Evolutionary conservation across 305 asterid species (phyloP), one percentile per base, ranked within the genome.

Genomic region (Fraxinus sp.): DNA sequence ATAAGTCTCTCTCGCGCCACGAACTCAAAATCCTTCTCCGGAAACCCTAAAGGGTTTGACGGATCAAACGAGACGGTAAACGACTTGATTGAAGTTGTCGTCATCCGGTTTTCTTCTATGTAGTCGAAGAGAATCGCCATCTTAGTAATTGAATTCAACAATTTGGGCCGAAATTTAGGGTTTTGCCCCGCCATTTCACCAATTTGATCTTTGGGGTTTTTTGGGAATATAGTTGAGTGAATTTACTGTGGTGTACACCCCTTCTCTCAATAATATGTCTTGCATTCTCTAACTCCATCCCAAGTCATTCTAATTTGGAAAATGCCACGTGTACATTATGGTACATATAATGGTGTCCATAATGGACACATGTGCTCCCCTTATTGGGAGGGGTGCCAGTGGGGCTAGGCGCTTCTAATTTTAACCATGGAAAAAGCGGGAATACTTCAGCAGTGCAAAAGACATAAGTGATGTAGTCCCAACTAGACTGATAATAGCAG

Each of bases 101-200:
- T 11, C 80, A 36, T 78, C 14, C 80, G 85, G 4, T 85, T 79
- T 3, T 84, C 89, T 41, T 89, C 93, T 55, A 86, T 91, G 86
- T 82, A 89, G 0, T 88, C 94, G 22, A 91, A 90, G 30, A 90
- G 91, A 2, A 91, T 90, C 84, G 93, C 95, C 90, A 85, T 87
- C 32, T 6, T 16, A 39, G 37, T 22, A 41, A 7, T 36, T 79
- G 32, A 46, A 2, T 8, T 64, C 4, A 32, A 52, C 22, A 44
- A 26, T 62, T 62, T 64, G 3, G 22, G 37, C 32, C 20, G 24
- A 44, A 37, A 39, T 9, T 41, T 4, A 49, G 83, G 84, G 75
- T 79, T 79, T 80, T 44, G 44, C 44, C 44, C 10, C 10, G 22
- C 68, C 28, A 41, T 33, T 75, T 37, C 44, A 37, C 39, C 32